Evolutionary conservation across 768 basidiomycete species (phyloP), one percentile per base, ranked within the genome.

Genomic region (Phaffia australis): DNA sequence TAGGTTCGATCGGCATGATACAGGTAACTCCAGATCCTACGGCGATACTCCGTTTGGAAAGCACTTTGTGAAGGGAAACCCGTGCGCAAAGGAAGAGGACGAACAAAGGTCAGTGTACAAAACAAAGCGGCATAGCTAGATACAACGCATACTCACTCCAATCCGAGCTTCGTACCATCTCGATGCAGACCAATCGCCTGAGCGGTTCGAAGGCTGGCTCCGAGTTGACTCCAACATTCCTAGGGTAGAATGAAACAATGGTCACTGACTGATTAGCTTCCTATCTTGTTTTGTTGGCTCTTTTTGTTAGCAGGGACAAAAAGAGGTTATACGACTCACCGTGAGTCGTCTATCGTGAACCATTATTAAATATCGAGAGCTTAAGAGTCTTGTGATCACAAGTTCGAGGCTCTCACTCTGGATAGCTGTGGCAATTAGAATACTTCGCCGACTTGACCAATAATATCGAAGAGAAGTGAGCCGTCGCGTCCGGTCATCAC

Each of bases 191-290:
- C 93, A 25, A 97, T 83, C 3, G 92, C 92, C 72, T 94, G 91
- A 11, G 91, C 92, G 42, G 92, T 95, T 67, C 91, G 79, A 18
- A 97, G 86, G 57, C 89, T 89, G 7, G 92, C 91, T 47, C 92
- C 92, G 21, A 97, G 80, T 72, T 94, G 90, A 74, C 88, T 90
- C 90, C 92, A 97, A 72, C 91, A 92, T 77, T 95, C 92, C 35
- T 42, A 42, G 4, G 11, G 35, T 11, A 42, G 11, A 42, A 42
- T 11, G 11, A 4, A 11, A 42, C 35, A 42, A 42, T 11, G 35
- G 11, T 42, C 35, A 11, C 4, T 42, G 35, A 42, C 11, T 4
- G 35, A 42, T 42, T 11, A 42, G 35, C 35, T 42, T 4, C 11
- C 35, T 11, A 11, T 42, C 35, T 42, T 11, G 11, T 42, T 42